Evolutionary conservation across 139 green algal species (phyloP).

Genomic region (Dunaliella primolecta): DNA sequence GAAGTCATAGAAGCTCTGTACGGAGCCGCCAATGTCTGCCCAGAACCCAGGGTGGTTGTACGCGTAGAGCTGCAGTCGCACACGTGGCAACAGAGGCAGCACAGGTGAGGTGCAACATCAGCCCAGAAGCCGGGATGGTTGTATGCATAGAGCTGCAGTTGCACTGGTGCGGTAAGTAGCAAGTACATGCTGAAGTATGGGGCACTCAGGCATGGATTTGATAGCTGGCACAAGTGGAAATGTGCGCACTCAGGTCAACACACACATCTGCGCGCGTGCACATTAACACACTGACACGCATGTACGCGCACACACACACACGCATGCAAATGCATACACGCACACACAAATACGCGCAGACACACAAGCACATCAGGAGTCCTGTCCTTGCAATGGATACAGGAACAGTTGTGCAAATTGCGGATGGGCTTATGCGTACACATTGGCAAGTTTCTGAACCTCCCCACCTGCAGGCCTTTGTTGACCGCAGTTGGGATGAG

Average conservation of each 20-base stretch:
- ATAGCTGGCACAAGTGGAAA: no score
- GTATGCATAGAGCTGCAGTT: conserved; percentile 70
- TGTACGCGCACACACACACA: background rate
- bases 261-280: no score
- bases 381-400: no score
- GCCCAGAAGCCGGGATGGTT: conserved; percentile 78
- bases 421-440: no score
- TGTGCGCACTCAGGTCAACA: no score
- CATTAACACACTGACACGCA: background rate
- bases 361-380: conserved; percentile 6
- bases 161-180: no score
- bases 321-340: background rate
- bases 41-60: conserved; percentile 80
- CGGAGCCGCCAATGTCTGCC: conserved; percentile 78
- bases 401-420: no score
- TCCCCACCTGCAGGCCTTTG: conserved; percentile 51
- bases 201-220: no score
- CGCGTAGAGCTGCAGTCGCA: conserved; percentile 59
- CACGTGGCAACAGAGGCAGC: background rate
- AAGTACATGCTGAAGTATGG: no score
- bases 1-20: conserved; percentile 84
- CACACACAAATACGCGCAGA: background rate
- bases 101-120: no score
- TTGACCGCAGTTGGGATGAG: conserved; percentile 68
- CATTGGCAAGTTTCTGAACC: background rate